Base-by-base conservation (phyloP, 2,329 filamentous ascomycete genomes). In the Xylaria sp. region DNA sequence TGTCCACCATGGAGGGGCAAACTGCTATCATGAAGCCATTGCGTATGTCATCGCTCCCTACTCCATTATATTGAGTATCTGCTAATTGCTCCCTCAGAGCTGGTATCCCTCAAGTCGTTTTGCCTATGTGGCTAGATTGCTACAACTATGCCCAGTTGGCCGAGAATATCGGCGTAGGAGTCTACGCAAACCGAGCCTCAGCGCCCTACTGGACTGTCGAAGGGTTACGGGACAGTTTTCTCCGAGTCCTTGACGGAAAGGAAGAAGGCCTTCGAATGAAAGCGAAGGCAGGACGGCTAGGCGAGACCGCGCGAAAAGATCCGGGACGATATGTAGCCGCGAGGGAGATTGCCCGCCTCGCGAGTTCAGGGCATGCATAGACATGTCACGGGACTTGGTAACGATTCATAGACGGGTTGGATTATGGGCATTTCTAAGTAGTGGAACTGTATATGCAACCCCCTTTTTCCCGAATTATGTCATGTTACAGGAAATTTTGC, bases 1-100 rank as follows among this genome's bases (percentile, higher is more conserved):
- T 4, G 66, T 70, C 11, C 68, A 71, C 9, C 67, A 71, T 33
- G 68, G 69, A 4, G 68, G 69, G 4, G 57, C 69, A 5, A 65
- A 69, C 8, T 67, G 63, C 17, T 71, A 69, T 28, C 62, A 68
- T 17, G 68, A 70, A 54, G 63, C 68, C 31, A 61, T 69, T 15
- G 57, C 52, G 67, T 69, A 63, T 0, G 63, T 56, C 21, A 1
- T 28, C 19, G 3, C 37, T 12, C 28, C 5, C 14, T 37, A n/a
- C n/a, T 31, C 19, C 7, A 1, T 12, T 12, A 15, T 12, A 9
- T n/a, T 35, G 5, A 3, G 21, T 14, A 5, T 5, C 7, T 12
- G 40, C 49, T 55, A 23, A 63, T 33, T 46, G 17, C 15, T 40
- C 4, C 14, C 9, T 9, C 25, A 67, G 66, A 15, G 54, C 64